Evolutionary conservation across 2,329 filamentous ascomycete genomes (phyloP).

Genomic region (Xylariomycetidae sp.): DNA sequence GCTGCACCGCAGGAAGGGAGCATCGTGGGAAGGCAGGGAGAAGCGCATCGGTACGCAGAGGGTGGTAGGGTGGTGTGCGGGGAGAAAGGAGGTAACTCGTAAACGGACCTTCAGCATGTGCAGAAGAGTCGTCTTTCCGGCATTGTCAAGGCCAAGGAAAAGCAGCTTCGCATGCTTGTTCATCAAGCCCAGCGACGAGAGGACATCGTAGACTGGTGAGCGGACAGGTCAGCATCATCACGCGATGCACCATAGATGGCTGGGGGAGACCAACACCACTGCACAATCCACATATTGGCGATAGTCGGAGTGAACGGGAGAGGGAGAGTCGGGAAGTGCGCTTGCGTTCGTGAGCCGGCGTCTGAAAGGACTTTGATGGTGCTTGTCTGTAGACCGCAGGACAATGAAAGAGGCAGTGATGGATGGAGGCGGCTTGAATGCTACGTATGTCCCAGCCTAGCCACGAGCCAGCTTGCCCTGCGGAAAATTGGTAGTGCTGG

Average conservation of each 20-base stretch:
- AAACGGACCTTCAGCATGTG: constrained; percentile 85
- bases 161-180: constrained; percentile 97
- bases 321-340: too few relatives aligned
- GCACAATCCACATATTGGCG: constrained; percentile 79
- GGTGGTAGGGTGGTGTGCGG: constrained; percentile 1
- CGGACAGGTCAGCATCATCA: constrained; percentile 17
- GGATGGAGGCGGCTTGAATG: too few relatives aligned
- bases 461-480: too few relatives aligned
- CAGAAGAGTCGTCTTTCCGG: constrained; percentile 86
- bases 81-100: constrained; percentile 4
- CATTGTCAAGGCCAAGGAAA: constrained; percentile 90
- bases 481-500: background rate
- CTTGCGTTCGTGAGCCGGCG: too few relatives aligned
- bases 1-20: too few relatives aligned
- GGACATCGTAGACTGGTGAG: constrained; percentile 73
- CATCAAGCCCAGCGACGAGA: constrained; percentile 78
- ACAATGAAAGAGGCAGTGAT: constrained; percentile 2
- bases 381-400: too few relatives aligned
- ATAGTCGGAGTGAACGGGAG: constrained; percentile 1
- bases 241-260: constrained; percentile 6
- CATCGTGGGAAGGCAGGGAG: too few relatives aligned
- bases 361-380: too few relatives aligned
- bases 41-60: constrained; percentile 6
- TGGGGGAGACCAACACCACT: constrained; percentile 70
- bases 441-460: too few relatives aligned